Conservation (phyloP, 495 filamentous ascomycete species). For the Viridothelium virens region DNA sequence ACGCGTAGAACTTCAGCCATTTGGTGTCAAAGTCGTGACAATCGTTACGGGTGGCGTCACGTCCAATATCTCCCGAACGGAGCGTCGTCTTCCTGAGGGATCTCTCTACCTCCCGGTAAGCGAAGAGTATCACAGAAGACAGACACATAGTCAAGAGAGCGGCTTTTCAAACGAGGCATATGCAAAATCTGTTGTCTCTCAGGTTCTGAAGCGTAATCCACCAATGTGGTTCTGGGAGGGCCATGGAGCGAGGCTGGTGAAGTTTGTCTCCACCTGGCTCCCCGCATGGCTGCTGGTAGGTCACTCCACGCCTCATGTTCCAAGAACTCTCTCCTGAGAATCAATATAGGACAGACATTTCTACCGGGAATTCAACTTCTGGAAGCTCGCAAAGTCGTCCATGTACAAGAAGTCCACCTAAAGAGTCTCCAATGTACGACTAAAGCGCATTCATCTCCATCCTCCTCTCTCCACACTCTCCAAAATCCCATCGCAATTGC, state of each 20-base stretch:
- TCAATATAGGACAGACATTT: slow-evolving; percentile 14
- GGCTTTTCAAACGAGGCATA: slow-evolving; percentile 48
- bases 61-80: slow-evolving; percentile 47
- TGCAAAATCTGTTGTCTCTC: slow-evolving; percentile 49
- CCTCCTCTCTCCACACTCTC: neutral
- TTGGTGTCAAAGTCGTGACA: slow-evolving; percentile 40
- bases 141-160: slow-evolving; percentile 50
- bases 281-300: slow-evolving; percentile 27
- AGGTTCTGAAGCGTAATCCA: slow-evolving; percentile 44
- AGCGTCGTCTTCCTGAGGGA: slow-evolving; percentile 41
- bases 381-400: slow-evolving; percentile 18
- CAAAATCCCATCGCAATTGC: neutral
- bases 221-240: slow-evolving; percentile 51
- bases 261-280: slow-evolving; percentile 44
- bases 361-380: slow-evolving; percentile 22
- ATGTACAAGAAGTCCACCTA: slow-evolving; percentile 18
- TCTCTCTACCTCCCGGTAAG: slow-evolving; percentile 49
- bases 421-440: neutral
- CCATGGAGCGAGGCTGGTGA: slow-evolving; percentile 38
- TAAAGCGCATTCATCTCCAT: neutral
- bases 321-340: neutral
- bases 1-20: slow-evolving; percentile 47
- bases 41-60: slow-evolving; percentile 57
- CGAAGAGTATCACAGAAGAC: slow-evolving; percentile 44
- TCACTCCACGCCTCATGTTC: neutral